Conservation (phyloP, 1,284 basidiomycete genomes). For the Moniliophthora roreri region DNA sequence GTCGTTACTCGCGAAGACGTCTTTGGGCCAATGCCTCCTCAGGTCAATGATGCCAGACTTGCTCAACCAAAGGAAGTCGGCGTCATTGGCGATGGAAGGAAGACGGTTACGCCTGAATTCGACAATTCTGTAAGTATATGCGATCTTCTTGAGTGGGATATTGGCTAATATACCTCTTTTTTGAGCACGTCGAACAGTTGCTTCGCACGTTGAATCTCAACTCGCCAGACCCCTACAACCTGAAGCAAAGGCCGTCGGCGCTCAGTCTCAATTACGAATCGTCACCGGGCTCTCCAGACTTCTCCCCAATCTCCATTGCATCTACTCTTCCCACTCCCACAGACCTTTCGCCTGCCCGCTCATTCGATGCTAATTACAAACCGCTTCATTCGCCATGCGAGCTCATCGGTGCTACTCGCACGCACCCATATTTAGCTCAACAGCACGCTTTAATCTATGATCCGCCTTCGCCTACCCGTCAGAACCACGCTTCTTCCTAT, state of each 20-base stretch:
- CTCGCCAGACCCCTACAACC: conserved; percentile 58
- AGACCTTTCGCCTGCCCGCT: conserved; percentile 20
- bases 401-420: conserved; percentile 4
- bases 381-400: conserved; percentile 18
- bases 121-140: conserved; percentile 49
- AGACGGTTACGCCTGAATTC: conserved; percentile 54
- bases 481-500: background rate
- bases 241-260: conserved; percentile 35
- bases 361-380: conserved; percentile 12
- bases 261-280: conserved; percentile 42
- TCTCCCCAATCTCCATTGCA: conserved; percentile 24
- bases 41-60: conserved; percentile 27
- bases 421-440: conserved; percentile 5
- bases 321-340: conserved; percentile 27
- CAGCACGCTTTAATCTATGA: conserved; percentile 2
- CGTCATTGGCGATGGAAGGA: conserved; percentile 74
- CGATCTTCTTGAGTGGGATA: conserved; percentile 21
- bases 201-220: conserved; percentile 73
- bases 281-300: conserved; percentile 44
- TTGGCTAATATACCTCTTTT: conserved; percentile 19
- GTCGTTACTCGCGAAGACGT: conserved; percentile 54
- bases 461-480: conserved; percentile 2
- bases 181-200: conserved; percentile 73
- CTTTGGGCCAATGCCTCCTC: conserved; percentile 44
- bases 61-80: conserved; percentile 49